Evolutionary conservation across 2,329 filamentous ascomycete genomes (phyloP).

Genomic region (Fusarium bulbicola): DNA sequence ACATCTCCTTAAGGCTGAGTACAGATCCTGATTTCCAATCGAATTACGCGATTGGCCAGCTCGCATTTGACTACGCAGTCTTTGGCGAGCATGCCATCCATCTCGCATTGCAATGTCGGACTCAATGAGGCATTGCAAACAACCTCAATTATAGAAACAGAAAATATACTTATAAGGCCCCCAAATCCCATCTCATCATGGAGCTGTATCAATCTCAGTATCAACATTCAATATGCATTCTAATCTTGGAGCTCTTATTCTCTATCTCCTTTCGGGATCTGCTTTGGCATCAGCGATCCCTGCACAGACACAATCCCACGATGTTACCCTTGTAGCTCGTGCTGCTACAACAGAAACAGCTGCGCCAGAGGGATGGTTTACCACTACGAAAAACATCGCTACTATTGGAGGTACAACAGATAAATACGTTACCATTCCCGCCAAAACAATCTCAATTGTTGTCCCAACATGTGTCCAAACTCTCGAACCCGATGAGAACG

Average conservation of each 20-base stretch:
- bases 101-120: constrained; percentile 12
- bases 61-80: constrained; percentile 29
- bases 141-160: not conserved
- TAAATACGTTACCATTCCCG: constrained; percentile 37
- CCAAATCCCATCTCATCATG: not conserved
- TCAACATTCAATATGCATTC: constrained; percentile 20
- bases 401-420: constrained; percentile 31
- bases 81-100: constrained; percentile 11
- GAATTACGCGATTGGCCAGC: constrained; percentile 12
- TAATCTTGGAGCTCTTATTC: constrained; percentile 15
- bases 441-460: constrained; percentile 45
- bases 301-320: constrained; percentile 7
- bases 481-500: constrained; percentile 46
- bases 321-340: constrained; percentile 15
- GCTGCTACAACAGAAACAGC: constrained; percentile 16
- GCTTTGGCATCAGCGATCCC: constrained; percentile 1
- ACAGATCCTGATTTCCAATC: not conserved
- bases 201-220: not conserved
- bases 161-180: constrained; percentile 6
- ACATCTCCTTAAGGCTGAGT: constrained; percentile 13
- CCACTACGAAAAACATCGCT: constrained; percentile 42
- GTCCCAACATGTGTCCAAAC: constrained; percentile 51
- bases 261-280: constrained; percentile 24
- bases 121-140: constrained; percentile 10
- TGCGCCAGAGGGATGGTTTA: constrained; percentile 35